Evolutionary conservation across 768 basidiomycete species (phyloP).

Genomic region (Russula emetica): DNA sequence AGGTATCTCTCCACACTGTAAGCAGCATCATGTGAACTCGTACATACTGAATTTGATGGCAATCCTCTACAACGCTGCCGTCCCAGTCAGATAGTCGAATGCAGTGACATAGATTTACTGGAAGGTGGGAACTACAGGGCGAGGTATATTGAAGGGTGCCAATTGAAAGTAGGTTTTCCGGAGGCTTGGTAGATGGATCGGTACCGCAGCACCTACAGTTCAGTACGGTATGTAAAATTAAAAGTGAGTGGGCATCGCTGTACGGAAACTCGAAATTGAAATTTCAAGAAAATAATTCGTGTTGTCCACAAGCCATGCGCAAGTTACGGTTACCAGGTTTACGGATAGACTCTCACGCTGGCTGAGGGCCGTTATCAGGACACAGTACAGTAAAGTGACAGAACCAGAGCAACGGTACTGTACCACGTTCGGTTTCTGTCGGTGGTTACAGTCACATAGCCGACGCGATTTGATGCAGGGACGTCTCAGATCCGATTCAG

Average conservation of each 20-base stretch:
- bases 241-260: too few species aligned
- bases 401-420: too few species aligned
- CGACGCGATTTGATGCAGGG: too few species aligned
- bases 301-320: too few species aligned
- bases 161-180: background rate
- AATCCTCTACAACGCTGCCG: background rate
- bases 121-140: background rate
- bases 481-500: too few species aligned
- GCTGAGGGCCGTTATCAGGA: background rate
- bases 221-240: too few species aligned
- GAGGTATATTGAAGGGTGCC: background rate
- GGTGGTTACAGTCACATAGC: too few species aligned
- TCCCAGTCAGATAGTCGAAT: background rate
- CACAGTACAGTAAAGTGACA: too few species aligned
- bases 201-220: background rate
- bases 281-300: background rate
- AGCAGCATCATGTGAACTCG: too few species aligned
- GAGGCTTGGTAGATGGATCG: background rate
- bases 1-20: too few species aligned
- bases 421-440: too few species aligned
- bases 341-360: background rate
- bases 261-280: background rate
- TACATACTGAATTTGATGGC: too few species aligned
- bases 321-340: background rate
- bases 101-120: background rate